These are phyloP conservation scores for Zelonia costaricensis DNA, from an alignment of 208 protist species.

Conservation along the genomic window DNA sequence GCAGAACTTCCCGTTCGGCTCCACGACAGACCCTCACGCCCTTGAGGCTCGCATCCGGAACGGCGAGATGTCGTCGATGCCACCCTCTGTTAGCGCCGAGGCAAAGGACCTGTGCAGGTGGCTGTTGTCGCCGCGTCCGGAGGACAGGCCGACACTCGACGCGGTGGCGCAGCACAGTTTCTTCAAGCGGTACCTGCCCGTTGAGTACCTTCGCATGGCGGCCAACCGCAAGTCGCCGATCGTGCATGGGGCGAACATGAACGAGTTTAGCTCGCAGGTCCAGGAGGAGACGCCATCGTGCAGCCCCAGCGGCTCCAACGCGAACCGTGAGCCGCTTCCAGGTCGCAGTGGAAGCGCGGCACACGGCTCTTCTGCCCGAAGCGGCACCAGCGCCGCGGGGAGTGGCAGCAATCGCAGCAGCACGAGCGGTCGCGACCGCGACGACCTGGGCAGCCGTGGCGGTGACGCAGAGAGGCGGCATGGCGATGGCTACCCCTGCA, in stretches of 20 bases:
- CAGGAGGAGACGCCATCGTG: constrained; percentile 35
- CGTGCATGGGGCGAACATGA: constrained; percentile 43
- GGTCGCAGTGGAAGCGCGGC: not conserved
- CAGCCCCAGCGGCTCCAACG: constrained; percentile 5
- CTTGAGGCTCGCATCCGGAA: constrained; percentile 59
- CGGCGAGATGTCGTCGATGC: constrained; percentile 53
- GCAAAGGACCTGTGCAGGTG: constrained; percentile 60
- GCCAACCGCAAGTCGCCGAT: constrained; percentile 37
- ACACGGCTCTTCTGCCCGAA: constrained; percentile 12
- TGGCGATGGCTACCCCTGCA: not conserved
- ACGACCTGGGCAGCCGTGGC: constrained; percentile 2
- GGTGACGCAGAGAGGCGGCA: not conserved
- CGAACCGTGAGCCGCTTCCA: constrained; percentile 11
- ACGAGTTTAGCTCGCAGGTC: constrained; percentile 72
- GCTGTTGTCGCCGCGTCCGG: constrained; percentile 61
- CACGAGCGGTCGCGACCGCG: constrained; percentile 13
- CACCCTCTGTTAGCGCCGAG: constrained; percentile 51
- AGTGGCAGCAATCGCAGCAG: constrained; percentile 23
- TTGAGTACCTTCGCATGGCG: constrained; percentile 42
- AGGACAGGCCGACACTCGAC: constrained; percentile 65
- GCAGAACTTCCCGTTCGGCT: constrained; percentile 87
- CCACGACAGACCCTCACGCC: constrained; percentile 42
- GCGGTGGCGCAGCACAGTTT: constrained; percentile 71
- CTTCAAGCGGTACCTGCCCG: constrained; percentile 50
- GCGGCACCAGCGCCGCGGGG: constrained; percentile 11